Base-by-base conservation (phyloP, 1,284 basidiomycete genomes). In the Cryptococcus depauperatus region DNA sequence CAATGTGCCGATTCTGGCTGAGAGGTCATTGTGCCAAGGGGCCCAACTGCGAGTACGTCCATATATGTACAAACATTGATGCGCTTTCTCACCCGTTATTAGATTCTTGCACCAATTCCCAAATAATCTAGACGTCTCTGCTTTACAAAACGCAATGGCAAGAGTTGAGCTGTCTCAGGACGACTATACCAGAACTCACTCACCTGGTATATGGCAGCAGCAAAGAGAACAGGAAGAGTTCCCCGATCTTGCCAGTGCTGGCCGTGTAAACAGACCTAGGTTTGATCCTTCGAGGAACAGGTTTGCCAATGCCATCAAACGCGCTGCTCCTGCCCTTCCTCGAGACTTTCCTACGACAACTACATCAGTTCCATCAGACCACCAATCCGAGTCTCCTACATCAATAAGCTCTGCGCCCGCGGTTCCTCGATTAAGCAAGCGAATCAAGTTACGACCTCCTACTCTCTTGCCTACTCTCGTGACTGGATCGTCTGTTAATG, bases 1-100 rank as follows among this genome's bases (percentile, higher is more conserved):
- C 92, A 1, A 71, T 96, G 19, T 97, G 90, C 70, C 85, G 93
- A 27, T 98, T 97, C 74, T 99, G 93, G 93, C 77, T 99, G 33
- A 80, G 91, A 41, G 93, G 93, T 4, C 91, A 90, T 46, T 96
- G 91, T 64, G 86, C 89, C 35, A 96, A 96, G 69, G 84, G 89
- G 41, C 90, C 93, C 48, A 81, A 78, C 54, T 71, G 68, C 68
- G 67, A 68, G 67, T 68, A 47, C 59, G 63, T 64, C 21, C 55
- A 51, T 46, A 16, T 21, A n/a, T 43, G 26, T 22, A n/a, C 18
- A 21, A 19, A 14, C 8, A 11, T 14, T 28, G 14, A 13, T 40
- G 34, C 43, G 19, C 11, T 23, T 46, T 30, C 38, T 59, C 14
- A 53, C 43, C 27, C 33, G 46, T 40, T 43, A 38, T 4, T 30